Evolutionary conservation across 73 alveolate species (phyloP).

Genomic region (Paramecium caudatum): DNA sequence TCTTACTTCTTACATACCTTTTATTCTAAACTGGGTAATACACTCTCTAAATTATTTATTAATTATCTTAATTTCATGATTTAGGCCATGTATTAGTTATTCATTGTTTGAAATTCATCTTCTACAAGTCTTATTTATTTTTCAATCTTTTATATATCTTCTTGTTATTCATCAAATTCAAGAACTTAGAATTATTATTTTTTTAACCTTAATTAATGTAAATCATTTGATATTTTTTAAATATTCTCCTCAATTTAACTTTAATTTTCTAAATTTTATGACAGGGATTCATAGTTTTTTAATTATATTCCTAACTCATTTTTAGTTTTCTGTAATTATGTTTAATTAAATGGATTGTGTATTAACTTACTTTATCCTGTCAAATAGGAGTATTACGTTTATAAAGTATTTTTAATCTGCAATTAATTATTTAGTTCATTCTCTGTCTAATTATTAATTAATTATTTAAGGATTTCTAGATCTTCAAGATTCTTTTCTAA

Average conservation of each 20-base stretch:
- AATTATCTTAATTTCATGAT: not conserved
- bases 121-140: not conserved
- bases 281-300: not conserved
- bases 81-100: not conserved
- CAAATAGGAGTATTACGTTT: not conserved
- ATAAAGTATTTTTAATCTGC: not conserved
- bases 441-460: not conserved
- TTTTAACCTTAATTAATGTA: not conserved
- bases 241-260: not conserved
- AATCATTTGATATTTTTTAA: not conserved
- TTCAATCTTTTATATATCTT: not conserved
- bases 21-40: not conserved
- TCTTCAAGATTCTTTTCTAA: constrained; percentile 17
- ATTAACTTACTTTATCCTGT: not conserved
- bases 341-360: constrained; percentile 23
- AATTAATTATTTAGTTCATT: not conserved
- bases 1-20: constrained; percentile 12
- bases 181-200: not conserved
- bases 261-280: not conserved
- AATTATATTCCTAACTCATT: not conserved
- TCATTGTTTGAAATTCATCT: not conserved
- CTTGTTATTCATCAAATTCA: not conserved
- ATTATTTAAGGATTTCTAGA: not conserved
- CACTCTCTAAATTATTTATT: not conserved
- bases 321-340: not conserved